These are phyloP conservation scores for Penicillium verrucosum DNA, from an alignment of 2,329 filamentous ascomycete species.

Conservation along the genomic window DNA sequence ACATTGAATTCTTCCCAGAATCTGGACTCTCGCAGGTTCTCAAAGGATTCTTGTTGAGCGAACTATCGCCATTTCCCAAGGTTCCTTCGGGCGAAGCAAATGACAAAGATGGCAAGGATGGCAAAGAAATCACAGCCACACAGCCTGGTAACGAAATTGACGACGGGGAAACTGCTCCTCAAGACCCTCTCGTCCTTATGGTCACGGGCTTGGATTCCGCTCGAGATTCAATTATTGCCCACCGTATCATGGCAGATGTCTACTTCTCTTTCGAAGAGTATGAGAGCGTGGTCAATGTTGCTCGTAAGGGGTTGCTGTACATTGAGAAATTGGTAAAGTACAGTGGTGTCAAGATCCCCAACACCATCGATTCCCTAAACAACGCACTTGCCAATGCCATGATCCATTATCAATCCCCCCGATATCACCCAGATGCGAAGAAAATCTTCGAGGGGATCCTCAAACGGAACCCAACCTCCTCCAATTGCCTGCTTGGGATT, in stretches of 20 bases:
- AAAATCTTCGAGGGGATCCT: slow-evolving; percentile 80
- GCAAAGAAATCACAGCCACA: background rate
- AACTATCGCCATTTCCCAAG: slow-evolving; percentile 74
- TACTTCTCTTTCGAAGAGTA: slow-evolving; percentile 83
- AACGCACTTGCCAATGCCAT: slow-evolving; percentile 80
- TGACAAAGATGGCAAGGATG: slow-evolving; percentile 20
- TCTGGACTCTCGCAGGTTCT: slow-evolving; percentile 79
- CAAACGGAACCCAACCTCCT: slow-evolving; percentile 69
- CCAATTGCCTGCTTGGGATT: slow-evolving; percentile 79
- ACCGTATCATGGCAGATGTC: slow-evolving; percentile 78
- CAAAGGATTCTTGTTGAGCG: slow-evolving; percentile 75
- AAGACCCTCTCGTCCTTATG: slow-evolving; percentile 79
- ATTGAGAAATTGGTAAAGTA: slow-evolving; percentile 59
- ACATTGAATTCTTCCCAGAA: slow-evolving; percentile 78
- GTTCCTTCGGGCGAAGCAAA: slow-evolving; percentile 49
- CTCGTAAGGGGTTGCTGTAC: slow-evolving; percentile 68
- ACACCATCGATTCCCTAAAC: slow-evolving; percentile 70
- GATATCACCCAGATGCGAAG: slow-evolving; percentile 85
- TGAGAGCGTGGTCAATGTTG: slow-evolving; percentile 73
- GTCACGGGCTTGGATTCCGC: slow-evolving; percentile 64
- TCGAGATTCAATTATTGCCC: slow-evolving; percentile 71
- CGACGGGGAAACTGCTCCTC: slow-evolving; percentile 51
- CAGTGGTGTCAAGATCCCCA: slow-evolving; percentile 65
- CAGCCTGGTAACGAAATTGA: slow-evolving; percentile 35
- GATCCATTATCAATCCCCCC: slow-evolving; percentile 84